Evolutionary conservation across 2,329 filamentous ascomycete genomes (phyloP), one percentile per base, ranked within the genome.

Genomic region (Aphanocladium album): DNA sequence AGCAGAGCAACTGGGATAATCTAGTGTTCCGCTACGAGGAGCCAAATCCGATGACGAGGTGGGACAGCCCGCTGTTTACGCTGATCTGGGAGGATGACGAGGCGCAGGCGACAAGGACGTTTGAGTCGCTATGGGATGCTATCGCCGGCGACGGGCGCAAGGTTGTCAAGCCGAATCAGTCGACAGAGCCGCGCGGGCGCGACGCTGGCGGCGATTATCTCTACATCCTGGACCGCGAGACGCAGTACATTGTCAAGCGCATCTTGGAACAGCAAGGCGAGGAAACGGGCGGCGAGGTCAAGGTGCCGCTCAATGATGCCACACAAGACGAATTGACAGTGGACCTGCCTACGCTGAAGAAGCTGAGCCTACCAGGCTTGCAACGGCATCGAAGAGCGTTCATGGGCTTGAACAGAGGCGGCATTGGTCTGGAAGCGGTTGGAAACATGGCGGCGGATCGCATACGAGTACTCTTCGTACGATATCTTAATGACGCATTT

Each of bases 1-100:
- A 79, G 47, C 76, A 75, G 1, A 77, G 73, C 17, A 88, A 90
- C 70, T 91, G 90, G 80, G 89, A 92, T 64, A 91, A 92, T 67
- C 80, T 93, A 12, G 84, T 91, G 37, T 93, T 91, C 70, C 81
- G 90, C 59, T 93, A 93, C 71, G 90, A 96, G 73, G 90, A 96
- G 74, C 90, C 91, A 16, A 95, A 93, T 71, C 84, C 87, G 23
- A 93, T 93, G 89, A 88, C 83, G 2, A 79, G 90, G 47, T 96
- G 91, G 91, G 90, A 96, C 71, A 89, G 87, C 59, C 90, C 91
- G 1, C 80, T 95, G 2, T 95, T 93, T 74, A 89, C 89, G 4
- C 80, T 95, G 0, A 81, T 91, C 12, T 90, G 88, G 80, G 87
- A 92, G 49, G 91, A 96, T 70, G 82, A 83, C 60, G 80, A 81